phyloP scores from a whole-genome alignment of 2,329 filamentous ascomycete genomes.

The Clonostachys rosea region DNA sequence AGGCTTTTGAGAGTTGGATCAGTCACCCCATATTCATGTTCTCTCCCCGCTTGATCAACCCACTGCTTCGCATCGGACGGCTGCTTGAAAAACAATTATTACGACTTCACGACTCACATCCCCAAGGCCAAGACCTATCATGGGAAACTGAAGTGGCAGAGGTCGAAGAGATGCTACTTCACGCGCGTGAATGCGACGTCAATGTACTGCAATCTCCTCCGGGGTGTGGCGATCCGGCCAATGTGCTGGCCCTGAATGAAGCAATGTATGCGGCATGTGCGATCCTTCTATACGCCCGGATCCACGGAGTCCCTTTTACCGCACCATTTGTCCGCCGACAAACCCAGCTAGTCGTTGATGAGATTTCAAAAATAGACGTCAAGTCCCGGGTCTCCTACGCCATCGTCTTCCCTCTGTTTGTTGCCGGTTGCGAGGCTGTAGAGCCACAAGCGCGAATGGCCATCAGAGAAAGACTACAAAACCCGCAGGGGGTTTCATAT shows the following conservation, averaged over 20 bases:
- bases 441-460: conserved; percentile 4
- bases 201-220: conserved; percentile 1
- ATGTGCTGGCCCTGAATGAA: conserved; percentile 6
- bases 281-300: conserved; percentile 6
- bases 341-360: conserved; percentile 2
- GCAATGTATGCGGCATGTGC: conserved; percentile 7
- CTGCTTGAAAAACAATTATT: conserved; percentile 6
- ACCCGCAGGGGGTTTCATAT: conserved; percentile 3
- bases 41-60: conserved; percentile 8
- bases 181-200: conserved; percentile 6
- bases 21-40: conserved; percentile 8
- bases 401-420: conserved; percentile 7
- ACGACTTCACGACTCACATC: neutral
- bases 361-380: conserved; percentile 4
- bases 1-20: conserved; percentile 7
- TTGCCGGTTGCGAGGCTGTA: conserved; percentile 8
- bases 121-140: neutral
- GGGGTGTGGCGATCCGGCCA: conserved; percentile 4
- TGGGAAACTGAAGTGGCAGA: conserved; percentile 2
- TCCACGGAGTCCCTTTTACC: conserved; percentile 6
- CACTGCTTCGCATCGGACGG: conserved; percentile 6
- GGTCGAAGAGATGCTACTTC: conserved; percentile 5
- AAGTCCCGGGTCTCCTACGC: conserved; percentile 6
- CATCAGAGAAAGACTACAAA: conserved; percentile 4
- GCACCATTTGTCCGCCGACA: conserved; percentile 7